Evolutionary conservation across 2,329 filamentous ascomycete genomes (phyloP).

Genomic region (Aspergillus aculeatinus): DNA sequence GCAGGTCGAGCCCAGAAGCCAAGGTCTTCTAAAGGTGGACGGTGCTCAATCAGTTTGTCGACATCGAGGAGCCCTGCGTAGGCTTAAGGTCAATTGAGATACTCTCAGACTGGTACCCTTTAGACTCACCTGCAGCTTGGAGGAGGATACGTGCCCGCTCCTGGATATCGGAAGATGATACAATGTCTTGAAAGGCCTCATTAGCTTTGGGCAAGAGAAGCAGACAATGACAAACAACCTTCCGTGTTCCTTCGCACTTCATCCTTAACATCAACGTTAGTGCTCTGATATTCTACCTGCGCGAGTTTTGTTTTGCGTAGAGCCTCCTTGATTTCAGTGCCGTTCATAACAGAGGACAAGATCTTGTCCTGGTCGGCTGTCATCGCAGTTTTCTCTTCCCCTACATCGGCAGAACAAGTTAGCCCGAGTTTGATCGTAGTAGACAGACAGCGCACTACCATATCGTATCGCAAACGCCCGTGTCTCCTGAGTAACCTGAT

Average conservation of each 20-base stretch:
- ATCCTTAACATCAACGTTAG: no score
- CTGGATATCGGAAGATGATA: no score
- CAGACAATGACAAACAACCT: no score
- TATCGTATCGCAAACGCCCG: slow-evolving; percentile 28
- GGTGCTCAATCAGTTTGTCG: slow-evolving; percentile 41
- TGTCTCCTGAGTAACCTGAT: slow-evolving; percentile 36
- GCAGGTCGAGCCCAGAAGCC: slow-evolving; percentile 14
- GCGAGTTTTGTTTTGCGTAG: no score
- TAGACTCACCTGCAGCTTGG: background rate
- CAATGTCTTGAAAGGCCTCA: slow-evolving; percentile 23
- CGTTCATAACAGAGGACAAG: no score
- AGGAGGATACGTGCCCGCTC: no score
- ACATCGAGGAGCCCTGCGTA: slow-evolving; percentile 34
- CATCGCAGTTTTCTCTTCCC: background rate
- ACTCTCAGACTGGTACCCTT: slow-evolving; percentile 31
- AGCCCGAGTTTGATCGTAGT: slow-evolving; percentile 14
- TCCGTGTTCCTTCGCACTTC: no score
- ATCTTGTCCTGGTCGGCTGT: no score
- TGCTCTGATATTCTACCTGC: no score
- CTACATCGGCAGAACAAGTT: background rate
- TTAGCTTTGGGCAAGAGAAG: background rate
- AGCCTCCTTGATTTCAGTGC: no score
- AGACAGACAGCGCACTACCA: background rate
- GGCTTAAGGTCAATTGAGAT: no score
- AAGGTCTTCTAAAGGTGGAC: slow-evolving; percentile 20